These are phyloP conservation scores for Deinandra increscens DNA, from an alignment of 129 eudicot genomes.

Conservation along the genomic window DNA sequence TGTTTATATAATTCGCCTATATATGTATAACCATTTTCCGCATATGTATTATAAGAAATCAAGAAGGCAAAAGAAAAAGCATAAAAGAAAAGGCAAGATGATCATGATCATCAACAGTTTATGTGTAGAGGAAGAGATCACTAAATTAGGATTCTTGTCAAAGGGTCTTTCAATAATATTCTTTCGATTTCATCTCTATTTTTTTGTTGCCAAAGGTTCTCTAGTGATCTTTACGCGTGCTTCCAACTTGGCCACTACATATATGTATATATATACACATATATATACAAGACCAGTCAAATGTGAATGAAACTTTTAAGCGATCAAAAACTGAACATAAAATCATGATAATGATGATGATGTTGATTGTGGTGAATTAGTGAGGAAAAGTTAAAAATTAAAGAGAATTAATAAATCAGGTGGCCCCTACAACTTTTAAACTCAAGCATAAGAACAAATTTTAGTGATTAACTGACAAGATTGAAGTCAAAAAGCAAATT, in stretches of 20 bases:
- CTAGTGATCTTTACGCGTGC: slow-evolving; percentile 39
- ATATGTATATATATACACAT: background rate
- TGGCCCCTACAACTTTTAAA: slow-evolving; percentile 69
- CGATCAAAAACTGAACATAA: slow-evolving; percentile 13
- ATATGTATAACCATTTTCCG: background rate
- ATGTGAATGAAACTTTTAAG: slow-evolving; percentile 21
- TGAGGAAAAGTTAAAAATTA: slow-evolving; percentile 19
- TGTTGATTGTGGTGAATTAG: slow-evolving; percentile 21
- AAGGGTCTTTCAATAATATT: slow-evolving; percentile 38
- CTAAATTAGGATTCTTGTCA: slow-evolving; percentile 37
- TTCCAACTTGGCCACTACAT: slow-evolving; percentile 18
- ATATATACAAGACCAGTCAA: slow-evolving; percentile 45
- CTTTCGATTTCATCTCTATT: slow-evolving; percentile 33
- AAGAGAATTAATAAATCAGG: slow-evolving; percentile 17
- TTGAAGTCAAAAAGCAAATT: slow-evolving; percentile 49
- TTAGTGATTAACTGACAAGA: slow-evolving; percentile 39
- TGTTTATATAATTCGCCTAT: background rate
- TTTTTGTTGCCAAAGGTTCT: slow-evolving; percentile 33
- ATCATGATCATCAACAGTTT: slow-evolving; percentile 30
- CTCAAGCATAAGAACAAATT: slow-evolving; percentile 39
- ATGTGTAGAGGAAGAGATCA: slow-evolving; percentile 27
- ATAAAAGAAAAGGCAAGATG: slow-evolving; percentile 13
- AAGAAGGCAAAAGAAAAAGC: slow-evolving; percentile 9
- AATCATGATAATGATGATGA: slow-evolving; percentile 27
- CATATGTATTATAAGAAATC: slow-evolving; percentile 5